A percentile compares a stretch with the other conserved stretches of the same genome.
These are phyloP conservation scores for Hypoxylon sp. DNA, from an alignment of 2,329 filamentous ascomycete species.

Conservation along the genomic window DNA sequence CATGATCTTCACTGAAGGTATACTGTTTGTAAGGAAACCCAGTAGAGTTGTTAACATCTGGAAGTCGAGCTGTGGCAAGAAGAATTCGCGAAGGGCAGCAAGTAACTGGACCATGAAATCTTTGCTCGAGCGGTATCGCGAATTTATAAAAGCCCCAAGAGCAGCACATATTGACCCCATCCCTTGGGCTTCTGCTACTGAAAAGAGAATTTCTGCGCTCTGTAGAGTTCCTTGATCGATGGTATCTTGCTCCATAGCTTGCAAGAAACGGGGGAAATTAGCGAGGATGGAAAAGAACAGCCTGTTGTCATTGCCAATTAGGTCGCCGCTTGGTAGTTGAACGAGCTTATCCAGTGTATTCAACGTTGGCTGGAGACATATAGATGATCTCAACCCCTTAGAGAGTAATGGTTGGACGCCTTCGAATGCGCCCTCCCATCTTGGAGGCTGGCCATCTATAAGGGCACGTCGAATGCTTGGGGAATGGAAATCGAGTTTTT, in stretches of 20 bases:
- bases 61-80: slow-evolving; percentile 86
- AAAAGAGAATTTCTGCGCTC: slow-evolving; percentile 78
- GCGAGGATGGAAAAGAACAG: slow-evolving; percentile 89
- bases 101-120: slow-evolving; percentile 85
- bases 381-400: slow-evolving; percentile 90
- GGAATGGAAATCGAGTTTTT: slow-evolving; percentile 85
- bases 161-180: slow-evolving; percentile 76
- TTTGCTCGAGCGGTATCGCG: slow-evolving; percentile 75
- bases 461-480: slow-evolving; percentile 78
- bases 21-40: slow-evolving; percentile 89
- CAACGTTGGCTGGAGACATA: slow-evolving; percentile 84
- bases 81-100: slow-evolving; percentile 80
- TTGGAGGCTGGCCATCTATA: slow-evolving; percentile 82
- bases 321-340: slow-evolving; percentile 80
- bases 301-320: slow-evolving; percentile 86
- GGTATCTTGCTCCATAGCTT: slow-evolving; percentile 78
- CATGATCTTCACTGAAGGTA: slow-evolving; percentile 91
- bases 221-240: slow-evolving; percentile 70
- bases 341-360: slow-evolving; percentile 84
- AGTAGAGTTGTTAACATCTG: slow-evolving; percentile 90
- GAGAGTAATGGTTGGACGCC: slow-evolving; percentile 89
- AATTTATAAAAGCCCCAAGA: slow-evolving; percentile 78
- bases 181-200: slow-evolving; percentile 80
- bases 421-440: slow-evolving; percentile 91
- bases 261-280: slow-evolving; percentile 89